Base-by-base conservation (phyloP, 2,329 filamentous ascomycete genomes). In the Pseudopyricularia cyperi region DNA sequence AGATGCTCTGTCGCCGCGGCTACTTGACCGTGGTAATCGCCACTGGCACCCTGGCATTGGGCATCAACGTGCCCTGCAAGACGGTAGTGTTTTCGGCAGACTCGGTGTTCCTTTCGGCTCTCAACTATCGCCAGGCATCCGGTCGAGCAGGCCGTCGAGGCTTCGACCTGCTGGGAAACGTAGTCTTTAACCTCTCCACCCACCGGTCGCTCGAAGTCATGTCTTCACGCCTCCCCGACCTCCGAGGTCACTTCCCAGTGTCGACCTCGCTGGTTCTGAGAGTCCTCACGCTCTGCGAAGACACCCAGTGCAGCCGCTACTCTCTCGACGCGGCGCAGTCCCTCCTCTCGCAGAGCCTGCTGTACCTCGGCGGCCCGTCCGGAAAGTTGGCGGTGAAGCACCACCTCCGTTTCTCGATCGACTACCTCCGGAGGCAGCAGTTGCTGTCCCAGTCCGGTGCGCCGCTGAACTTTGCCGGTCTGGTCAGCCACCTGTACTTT, bases 21-120 rank as follows among this genome's bases (percentile, higher is more conserved):
- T 89, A 78, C 60, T 65, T 90, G 39, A 75, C 77, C 7, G 80
- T 85, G 1, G 80, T 90, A 28, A 74, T 90, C 26, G 85, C 86
- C 1, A 90, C 86, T 1, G 86, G 85, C 1, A 89, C 85, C 0
- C 72, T 89, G 22, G 83, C 83, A 2, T 69, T 90, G 5, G 87
- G 87, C 69, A 85, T 91, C 68, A 91, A 88, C 59, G 87, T 88
- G 83, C 87, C 87, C 9, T 90, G 85, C 63, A 87, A 87, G 63
- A 91, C 86, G 1, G 85, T 89, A 0, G 79, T 89, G 1, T 91
- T 91, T 63, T 75, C 74, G 15, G 85, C 84, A 0, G 85, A 90
- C 62, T 87, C 82, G 0, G 72, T 86, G 3, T 89, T 78, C 61
- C 67, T 91, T 44, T 88, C 84, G 0, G 79, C 85, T 0, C 75